phyloP scores from a whole-genome alignment of 2,329 filamentous ascomycete species.

The Furcasterigmium furcatum region DNA sequence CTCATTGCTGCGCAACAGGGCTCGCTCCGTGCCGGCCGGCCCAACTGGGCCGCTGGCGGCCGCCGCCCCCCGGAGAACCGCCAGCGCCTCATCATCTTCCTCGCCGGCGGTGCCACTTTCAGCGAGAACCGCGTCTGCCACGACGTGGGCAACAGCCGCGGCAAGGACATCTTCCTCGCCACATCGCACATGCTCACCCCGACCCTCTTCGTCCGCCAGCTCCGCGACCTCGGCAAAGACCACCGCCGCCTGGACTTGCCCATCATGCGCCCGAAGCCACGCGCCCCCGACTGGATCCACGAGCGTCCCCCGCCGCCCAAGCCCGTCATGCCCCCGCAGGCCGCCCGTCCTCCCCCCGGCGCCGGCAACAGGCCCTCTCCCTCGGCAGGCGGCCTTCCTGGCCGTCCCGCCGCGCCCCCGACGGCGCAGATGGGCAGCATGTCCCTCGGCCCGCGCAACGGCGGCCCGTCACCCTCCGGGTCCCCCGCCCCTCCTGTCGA shows the following conservation, averaged over 20 bases:
- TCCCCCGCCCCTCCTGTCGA: slow-evolving; percentile 19
- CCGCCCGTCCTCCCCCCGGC: slow-evolving; percentile 13
- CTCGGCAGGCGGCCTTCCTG: slow-evolving; percentile 26
- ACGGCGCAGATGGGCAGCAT: slow-evolving; percentile 54
- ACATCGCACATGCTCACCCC: slow-evolving; percentile 94
- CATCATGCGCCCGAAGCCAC: slow-evolving; percentile 73
- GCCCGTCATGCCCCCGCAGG: slow-evolving; percentile 24
- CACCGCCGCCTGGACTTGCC: slow-evolving; percentile 77
- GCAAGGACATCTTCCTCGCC: slow-evolving; percentile 80
- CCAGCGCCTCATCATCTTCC: slow-evolving; percentile 88
- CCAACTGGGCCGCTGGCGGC: slow-evolving; percentile 88
- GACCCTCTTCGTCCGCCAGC: slow-evolving; percentile 75
- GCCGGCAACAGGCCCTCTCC: slow-evolving; percentile 16
- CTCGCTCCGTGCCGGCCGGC: slow-evolving; percentile 86
- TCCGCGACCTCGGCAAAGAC: slow-evolving; percentile 75
- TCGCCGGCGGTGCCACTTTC: slow-evolving; percentile 93
- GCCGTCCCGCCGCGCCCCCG: slow-evolving; percentile 38
- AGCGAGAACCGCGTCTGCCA: slow-evolving; percentile 89
- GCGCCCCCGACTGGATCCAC: slow-evolving; percentile 82
- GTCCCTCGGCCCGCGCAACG: slow-evolving; percentile 34
- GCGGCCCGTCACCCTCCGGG: slow-evolving; percentile 8
- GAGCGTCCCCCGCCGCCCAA: slow-evolving; percentile 61
- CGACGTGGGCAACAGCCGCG: slow-evolving; percentile 69
- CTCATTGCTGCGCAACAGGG: slow-evolving; percentile 56
- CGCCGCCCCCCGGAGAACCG: slow-evolving; percentile 72